A percentile compares a stretch with the other conserved stretches of the same genome.
These are phyloP conservation scores for Diaporthe humulicola DNA, from an alignment of 2,329 filamentous ascomycete species.

Conservation along the genomic window DNA sequence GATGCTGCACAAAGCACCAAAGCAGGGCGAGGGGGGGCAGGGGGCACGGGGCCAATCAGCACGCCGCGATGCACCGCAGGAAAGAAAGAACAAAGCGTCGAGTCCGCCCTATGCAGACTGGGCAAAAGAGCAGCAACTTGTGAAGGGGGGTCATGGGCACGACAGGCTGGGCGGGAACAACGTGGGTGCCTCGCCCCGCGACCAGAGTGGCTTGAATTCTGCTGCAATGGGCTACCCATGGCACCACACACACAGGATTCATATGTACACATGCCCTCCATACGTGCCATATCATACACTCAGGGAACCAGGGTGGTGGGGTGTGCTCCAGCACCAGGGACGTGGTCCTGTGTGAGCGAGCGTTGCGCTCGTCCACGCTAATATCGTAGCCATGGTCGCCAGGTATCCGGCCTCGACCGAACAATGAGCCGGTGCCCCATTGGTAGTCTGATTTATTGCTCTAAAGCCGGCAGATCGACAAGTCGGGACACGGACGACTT, in stretches of 20 bases:
- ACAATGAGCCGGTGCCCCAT: neutral
- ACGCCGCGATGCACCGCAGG: neutral
- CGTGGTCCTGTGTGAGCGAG: neutral
- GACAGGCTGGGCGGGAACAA: neutral
- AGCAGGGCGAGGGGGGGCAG: slow-evolving; percentile 12
- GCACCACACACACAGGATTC: neutral
- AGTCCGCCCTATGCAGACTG: slow-evolving; percentile 29
- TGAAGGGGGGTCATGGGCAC: neutral
- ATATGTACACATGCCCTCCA: neutral
- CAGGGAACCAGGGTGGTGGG: neutral
- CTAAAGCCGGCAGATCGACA: neutral
- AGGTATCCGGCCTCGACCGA: slow-evolving; percentile 11
- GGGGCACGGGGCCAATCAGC: slow-evolving; percentile 11
- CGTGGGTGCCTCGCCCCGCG: slow-evolving; percentile 11
- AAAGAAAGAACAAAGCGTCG: slow-evolving; percentile 20
- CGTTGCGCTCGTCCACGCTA: no score
- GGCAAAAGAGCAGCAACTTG: neutral
- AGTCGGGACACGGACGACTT: neutral
- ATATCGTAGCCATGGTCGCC: no score
- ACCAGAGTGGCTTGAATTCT: slow-evolving; percentile 13
- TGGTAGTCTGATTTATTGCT: neutral
- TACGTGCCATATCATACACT: no score
- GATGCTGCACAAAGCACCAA: slow-evolving; percentile 25
- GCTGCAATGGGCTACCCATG: neutral
- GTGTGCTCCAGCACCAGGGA: neutral